phyloP scores from a whole-genome alignment of 305 asterid species.

The Striga hermonthica region DNA sequence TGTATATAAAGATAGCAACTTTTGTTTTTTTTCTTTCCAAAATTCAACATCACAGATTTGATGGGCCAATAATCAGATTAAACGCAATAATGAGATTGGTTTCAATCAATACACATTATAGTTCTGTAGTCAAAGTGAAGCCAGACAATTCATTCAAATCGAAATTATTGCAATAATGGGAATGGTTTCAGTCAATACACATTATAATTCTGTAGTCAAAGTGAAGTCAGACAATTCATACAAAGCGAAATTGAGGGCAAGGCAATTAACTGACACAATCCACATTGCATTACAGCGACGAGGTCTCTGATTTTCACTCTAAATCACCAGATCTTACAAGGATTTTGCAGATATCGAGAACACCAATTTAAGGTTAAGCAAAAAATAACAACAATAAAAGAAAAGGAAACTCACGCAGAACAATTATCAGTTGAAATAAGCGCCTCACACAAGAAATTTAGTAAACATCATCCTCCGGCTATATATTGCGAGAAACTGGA shows the following conservation, averaged over 20 bases:
- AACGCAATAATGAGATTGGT: not conserved
- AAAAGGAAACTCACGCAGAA: constrained; percentile 24
- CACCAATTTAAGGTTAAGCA: not conserved
- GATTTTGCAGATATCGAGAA: constrained; percentile 6
- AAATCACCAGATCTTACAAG: constrained; percentile 26
- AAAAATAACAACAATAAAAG: not conserved
- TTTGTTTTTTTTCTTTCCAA: not conserved
- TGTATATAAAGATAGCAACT: not conserved
- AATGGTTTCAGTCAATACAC: too few relatives aligned
- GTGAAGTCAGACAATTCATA: too few relatives aligned
- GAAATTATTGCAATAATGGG: too few relatives aligned
- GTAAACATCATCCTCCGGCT: not conserved
- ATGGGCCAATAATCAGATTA: too few relatives aligned
- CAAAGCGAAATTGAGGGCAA: too few relatives aligned
- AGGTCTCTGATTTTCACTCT: too few relatives aligned
- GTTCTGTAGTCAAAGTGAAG: not conserved
- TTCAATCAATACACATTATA: not conserved
- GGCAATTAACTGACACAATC: too few relatives aligned
- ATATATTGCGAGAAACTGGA: not conserved
- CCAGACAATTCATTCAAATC: not conserved
- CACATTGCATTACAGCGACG: too few relatives aligned
- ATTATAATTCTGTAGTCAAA: too few relatives aligned
- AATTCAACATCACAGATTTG: too few relatives aligned
- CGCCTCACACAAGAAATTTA: not conserved
- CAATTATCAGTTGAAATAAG: constrained; percentile 5